phyloP scores from a whole-genome alignment of 352 stramenopile genomes.

The Phytopythium litorale region DNA sequence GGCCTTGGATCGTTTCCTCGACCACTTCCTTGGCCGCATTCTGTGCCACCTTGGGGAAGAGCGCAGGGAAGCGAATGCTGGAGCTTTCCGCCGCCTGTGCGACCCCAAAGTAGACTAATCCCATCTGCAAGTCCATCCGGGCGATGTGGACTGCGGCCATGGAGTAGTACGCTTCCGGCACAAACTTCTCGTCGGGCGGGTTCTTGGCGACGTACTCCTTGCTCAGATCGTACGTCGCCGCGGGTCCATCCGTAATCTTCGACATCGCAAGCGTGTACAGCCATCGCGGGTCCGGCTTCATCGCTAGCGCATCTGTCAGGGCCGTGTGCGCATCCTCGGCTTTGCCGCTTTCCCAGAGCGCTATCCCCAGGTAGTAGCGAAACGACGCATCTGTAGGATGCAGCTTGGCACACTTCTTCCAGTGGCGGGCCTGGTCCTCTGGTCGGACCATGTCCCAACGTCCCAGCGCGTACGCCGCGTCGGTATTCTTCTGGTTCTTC shows the following conservation, averaged over 20 bases:
- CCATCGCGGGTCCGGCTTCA: constrained; percentile 27
- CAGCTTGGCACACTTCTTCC: constrained; percentile 29
- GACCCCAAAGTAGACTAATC: constrained; percentile 23
- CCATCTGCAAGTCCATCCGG: constrained; percentile 18
- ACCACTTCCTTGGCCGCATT: constrained; percentile 19
- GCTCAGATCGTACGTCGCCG: constrained; percentile 15
- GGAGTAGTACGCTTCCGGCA: constrained; percentile 29
- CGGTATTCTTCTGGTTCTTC: constrained; percentile 20
- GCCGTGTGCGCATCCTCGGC: constrained; percentile 21
- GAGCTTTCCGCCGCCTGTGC: constrained; percentile 25
- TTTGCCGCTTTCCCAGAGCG: constrained; percentile 17
- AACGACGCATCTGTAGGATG: constrained; percentile 25
- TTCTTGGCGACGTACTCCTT: constrained; percentile 25
- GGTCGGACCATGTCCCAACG: constrained; percentile 22
- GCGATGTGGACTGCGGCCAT: constrained; percentile 26
- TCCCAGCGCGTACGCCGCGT: constrained; percentile 28
- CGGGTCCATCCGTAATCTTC: constrained; percentile 20
- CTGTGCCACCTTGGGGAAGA: constrained; percentile 13
- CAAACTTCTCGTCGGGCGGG: constrained; percentile 27
- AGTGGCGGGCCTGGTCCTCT: constrained; percentile 20
- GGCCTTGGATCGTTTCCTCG: constrained; percentile 19
- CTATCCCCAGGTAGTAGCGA: constrained; percentile 22
- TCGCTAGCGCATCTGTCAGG: constrained; percentile 21
- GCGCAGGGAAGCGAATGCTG: constrained; percentile 27
- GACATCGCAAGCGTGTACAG: constrained; percentile 19